Percentiles rank a stretch among this genome's conserved stretches.
Conservation (phyloP, 371 early-diverging fungal genomes). For the Rhizopus arrhizus region DNA sequence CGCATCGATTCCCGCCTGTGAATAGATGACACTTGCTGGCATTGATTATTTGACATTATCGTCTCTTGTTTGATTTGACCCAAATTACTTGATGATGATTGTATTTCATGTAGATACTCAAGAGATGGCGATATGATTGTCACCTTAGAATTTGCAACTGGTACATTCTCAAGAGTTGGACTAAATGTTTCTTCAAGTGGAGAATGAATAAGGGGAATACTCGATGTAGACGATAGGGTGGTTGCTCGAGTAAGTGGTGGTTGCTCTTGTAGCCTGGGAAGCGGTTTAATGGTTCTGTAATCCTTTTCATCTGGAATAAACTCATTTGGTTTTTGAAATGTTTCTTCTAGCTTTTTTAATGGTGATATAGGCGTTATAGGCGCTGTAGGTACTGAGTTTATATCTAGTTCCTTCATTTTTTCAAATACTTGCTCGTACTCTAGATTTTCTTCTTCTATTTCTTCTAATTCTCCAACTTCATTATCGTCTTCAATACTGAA, state of each 20-base stretch:
- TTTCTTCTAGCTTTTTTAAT: neutral
- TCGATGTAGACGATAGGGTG: neutral
- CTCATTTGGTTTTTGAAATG: neutral
- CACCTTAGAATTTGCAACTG: neutral
- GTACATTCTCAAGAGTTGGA: neutral
- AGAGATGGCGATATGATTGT: neutral
- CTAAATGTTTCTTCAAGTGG: neutral
- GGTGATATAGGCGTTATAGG: neutral
- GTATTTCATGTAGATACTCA: neutral
- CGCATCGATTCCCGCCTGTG: neutral
- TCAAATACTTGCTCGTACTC: slow-evolving; percentile 17
- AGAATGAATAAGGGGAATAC: neutral
- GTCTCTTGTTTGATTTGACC: neutral
- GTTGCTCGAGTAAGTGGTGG: neutral
- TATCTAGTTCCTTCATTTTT: slow-evolving; percentile 20
- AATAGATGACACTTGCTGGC: neutral
- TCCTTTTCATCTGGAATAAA: neutral
- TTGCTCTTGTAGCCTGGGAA: neutral
- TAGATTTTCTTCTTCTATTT: neutral
- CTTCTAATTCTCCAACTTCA: neutral
- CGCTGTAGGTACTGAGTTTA: neutral
- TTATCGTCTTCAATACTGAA: slow-evolving; percentile 46
- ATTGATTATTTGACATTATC: too few relatives aligned
- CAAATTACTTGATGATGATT: neutral
- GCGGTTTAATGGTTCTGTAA: neutral